A percentile compares a stretch with the other conserved stretches of the same genome.
Conservation (phyloP, 805 yeast genomes). For the Diddensiella caesifluorescens region DNA sequence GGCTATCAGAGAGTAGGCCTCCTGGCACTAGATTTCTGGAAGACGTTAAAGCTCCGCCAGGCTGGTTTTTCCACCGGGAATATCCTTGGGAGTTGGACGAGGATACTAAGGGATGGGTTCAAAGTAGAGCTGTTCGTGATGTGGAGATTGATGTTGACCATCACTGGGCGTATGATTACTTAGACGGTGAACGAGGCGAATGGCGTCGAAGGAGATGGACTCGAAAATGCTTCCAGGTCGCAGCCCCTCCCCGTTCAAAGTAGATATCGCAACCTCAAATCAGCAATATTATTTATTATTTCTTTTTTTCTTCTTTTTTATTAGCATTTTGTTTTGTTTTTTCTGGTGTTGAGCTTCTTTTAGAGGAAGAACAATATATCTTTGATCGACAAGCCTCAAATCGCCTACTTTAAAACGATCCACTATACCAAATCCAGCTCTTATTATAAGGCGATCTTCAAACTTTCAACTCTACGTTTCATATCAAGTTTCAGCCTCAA, state of each 20-base stretch:
- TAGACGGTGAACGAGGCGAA: conserved; percentile 29
- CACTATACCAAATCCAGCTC: too few species aligned
- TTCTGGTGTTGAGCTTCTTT: not conserved
- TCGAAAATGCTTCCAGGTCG: conserved; percentile 29
- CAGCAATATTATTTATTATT: not conserved
- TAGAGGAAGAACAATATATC: too few species aligned
- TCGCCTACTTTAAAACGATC: too few species aligned
- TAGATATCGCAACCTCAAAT: not conserved
- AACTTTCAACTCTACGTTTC: too few species aligned
- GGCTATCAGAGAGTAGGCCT: conserved; percentile 53
- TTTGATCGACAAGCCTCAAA: too few species aligned
- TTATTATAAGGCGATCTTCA: too few species aligned
- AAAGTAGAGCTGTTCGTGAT: conserved; percentile 37
- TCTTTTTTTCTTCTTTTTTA: not conserved
- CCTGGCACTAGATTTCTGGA: conserved; percentile 52
- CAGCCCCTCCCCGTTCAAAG: conserved; percentile 13
- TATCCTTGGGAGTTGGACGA: conserved; percentile 63
- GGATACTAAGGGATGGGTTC: conserved; percentile 48
- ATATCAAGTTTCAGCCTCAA: too few species aligned
- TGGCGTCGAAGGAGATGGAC: conserved; percentile 40
- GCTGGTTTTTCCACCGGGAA: conserved; percentile 64
- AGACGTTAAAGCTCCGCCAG: conserved; percentile 59
- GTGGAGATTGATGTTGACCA: conserved; percentile 28
- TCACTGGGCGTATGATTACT: conserved; percentile 37
- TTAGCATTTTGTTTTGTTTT: not conserved